Evolutionary conservation across 2,329 filamentous ascomycete species (phyloP), one percentile per base, ranked within the genome.

Genomic region (Teratosphaeria pseudoeucalypti): DNA sequence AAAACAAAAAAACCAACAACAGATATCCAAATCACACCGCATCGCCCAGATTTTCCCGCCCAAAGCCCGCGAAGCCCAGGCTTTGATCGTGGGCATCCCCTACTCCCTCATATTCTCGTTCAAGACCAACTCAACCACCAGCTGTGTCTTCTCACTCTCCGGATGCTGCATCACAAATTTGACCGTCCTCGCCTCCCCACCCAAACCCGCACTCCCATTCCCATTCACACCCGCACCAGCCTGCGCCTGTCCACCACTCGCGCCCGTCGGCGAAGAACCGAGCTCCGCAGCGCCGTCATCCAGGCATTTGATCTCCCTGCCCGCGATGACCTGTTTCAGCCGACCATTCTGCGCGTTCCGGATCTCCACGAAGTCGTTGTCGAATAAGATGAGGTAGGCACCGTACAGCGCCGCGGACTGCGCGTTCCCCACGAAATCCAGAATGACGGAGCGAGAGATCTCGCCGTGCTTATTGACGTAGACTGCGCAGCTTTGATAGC

Each of bases 381-480:
- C 94, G 77, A 97, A 96, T 4, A 99, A 83, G 7, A 99, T 79
- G 4, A 99, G 82, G 72, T 96, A 97, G 60, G 91, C 88, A 1
- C 91, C 92, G 67, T 90, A 95, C 77, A 97, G 86, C 62, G 91
- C 94, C 1, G 92, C 92, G 12, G 85, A 85, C 63, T 87, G 86
- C 1, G 94, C 94, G 69, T 88, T 92, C 65, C 94, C 94, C n/a
- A 95, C 94, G 73, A 97, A 99, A 72, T 97, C 91, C 91, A 99
- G 96, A 69, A 97, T 92, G 60, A 97, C 90, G 32, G 88, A 90
- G 54, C 95, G 88, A 47, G 86, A 92, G 32, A 99, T 90, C 62
- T 99, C 94, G 65, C 94, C 94, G 74, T 97, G 91, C 76, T 97
- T 96, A 78, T 99, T 95, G 71, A 97, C 89, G 70, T 97, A 99